phyloP scores from a whole-genome alignment of 1,284 basidiomycete species.

The Ustilago nuda region DNA sequence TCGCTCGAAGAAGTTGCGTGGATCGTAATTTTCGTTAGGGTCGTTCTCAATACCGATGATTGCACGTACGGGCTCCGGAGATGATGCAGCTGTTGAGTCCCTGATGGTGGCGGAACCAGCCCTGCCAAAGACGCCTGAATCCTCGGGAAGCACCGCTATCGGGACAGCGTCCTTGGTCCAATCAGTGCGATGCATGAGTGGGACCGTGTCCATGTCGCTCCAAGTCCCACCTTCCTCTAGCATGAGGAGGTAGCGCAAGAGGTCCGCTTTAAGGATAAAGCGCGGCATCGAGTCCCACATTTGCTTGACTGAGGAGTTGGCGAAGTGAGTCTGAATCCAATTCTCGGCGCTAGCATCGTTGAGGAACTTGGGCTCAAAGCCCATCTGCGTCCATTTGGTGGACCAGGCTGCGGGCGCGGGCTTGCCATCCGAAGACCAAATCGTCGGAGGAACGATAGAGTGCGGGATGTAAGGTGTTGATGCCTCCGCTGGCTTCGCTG shows the following conservation, averaged over 20 bases:
- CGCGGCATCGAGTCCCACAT: conserved; percentile 51
- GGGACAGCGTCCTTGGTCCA: conserved; percentile 49
- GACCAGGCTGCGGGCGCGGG: conserved; percentile 40
- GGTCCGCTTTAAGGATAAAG: conserved; percentile 54
- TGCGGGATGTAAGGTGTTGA: conserved; percentile 6
- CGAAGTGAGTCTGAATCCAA: conserved; percentile 38
- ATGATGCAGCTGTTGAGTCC: not conserved
- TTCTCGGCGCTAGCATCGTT: conserved; percentile 45
- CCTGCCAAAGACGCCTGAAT: conserved; percentile 30
- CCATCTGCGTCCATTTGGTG: conserved; percentile 44
- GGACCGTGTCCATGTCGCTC: conserved; percentile 57
- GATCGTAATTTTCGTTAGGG: conserved; percentile 32
- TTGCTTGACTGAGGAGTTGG: conserved; percentile 36
- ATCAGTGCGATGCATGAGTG: conserved; percentile 40
- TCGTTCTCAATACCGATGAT: conserved; percentile 53
- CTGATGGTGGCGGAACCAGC: conserved; percentile 1
- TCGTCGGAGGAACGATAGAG: conserved; percentile 35
- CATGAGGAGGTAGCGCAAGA: conserved; percentile 53
- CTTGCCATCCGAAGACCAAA: conserved; percentile 51
- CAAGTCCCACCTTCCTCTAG: conserved; percentile 50
- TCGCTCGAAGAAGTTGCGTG: conserved; percentile 42
- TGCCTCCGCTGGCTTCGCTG: not conserved
- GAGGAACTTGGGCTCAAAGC: conserved; percentile 52
- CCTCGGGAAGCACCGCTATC: conserved; percentile 19
- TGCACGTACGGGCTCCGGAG: conserved; percentile 32